These are phyloP conservation scores for Parathielavia hyrcaniae DNA, from an alignment of 495 filamentous ascomycete genomes.

Conservation along the genomic window DNA sequence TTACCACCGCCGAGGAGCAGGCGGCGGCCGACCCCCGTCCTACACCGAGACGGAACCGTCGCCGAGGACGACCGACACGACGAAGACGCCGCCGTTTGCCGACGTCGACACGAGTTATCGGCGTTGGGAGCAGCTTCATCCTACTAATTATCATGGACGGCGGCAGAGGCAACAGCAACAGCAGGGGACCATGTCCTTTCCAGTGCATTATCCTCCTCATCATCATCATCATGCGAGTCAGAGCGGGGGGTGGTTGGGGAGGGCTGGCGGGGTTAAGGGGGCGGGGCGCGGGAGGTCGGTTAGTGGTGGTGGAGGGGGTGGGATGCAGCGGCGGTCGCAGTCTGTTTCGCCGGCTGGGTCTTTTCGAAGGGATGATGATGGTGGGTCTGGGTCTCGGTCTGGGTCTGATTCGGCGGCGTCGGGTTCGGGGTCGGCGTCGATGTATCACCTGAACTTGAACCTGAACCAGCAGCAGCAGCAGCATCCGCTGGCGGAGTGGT, in stretches of 20 bases:
- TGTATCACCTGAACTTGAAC: too few species aligned
- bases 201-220: too few species aligned
- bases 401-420: not conserved
- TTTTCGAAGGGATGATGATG: not conserved
- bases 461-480: not conserved
- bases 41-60: slow-evolving; percentile 43
- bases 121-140: not conserved
- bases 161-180: not conserved
- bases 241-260: too few species aligned
- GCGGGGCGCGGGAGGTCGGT: not conserved
- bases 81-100: slow-evolving; percentile 15
- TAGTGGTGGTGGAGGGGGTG: not conserved
- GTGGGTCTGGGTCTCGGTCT: not conserved
- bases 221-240: too few species aligned
- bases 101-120: slow-evolving; percentile 39
- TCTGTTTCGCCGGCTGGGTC: not conserved
- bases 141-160: not conserved
- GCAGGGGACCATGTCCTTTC: not conserved
- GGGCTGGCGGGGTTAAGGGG: too few species aligned
- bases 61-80: slow-evolving; percentile 26
- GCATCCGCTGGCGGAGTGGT: slow-evolving; percentile 10
- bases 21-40: slow-evolving; percentile 32
- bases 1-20: too few species aligned
- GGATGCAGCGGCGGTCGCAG: not conserved
- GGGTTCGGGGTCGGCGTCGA: not conserved